These are phyloP conservation scores for Sutorius eximius DNA, from an alignment of 1,284 basidiomycete genomes.

Conservation along the genomic window DNA sequence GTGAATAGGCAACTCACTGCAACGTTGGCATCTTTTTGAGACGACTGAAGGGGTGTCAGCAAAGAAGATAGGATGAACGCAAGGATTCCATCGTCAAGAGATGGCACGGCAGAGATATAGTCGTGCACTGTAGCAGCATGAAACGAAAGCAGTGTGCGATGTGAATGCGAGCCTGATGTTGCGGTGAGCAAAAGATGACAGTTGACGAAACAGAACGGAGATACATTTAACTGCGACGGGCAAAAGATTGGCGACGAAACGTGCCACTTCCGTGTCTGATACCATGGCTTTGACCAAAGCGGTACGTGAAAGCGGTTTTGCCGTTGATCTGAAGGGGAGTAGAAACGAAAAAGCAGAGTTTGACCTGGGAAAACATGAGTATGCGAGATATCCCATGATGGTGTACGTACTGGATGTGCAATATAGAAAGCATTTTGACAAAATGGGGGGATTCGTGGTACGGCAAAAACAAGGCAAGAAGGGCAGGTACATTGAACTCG, in stretches of 20 bases:
- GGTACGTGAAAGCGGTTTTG: conserved; percentile 67
- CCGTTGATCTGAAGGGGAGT: conserved; percentile 71
- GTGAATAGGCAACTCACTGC: conserved; percentile 44
- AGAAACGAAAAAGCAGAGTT: conserved; percentile 66
- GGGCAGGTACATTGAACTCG: conserved; percentile 86
- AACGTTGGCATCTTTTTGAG: conserved; percentile 44
- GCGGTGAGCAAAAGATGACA: conserved; percentile 5
- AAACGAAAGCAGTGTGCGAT: conserved; percentile 82
- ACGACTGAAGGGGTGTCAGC: conserved; percentile 54
- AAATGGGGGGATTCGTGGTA: conserved; percentile 97
- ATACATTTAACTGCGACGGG: conserved; percentile 57
- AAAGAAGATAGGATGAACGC: conserved; percentile 64
- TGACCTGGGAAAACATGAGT: conserved; percentile 35
- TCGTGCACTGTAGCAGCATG: conserved; percentile 83
- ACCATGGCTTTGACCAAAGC: conserved; percentile 76
- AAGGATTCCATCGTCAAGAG: conserved; percentile 61
- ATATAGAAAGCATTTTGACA: conserved; percentile 87
- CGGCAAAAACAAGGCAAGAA: conserved; percentile 86
- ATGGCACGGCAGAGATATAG: conserved; percentile 61
- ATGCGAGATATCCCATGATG: neutral
- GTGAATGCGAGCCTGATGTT: conserved; percentile 37
- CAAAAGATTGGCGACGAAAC: conserved; percentile 67
- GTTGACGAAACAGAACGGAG: neutral
- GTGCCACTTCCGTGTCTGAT: conserved; percentile 69
- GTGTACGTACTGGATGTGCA: conserved; percentile 66